Evolutionary conservation across 2,329 filamentous ascomycete genomes (phyloP).

Genomic region (Sphaerulina vaccinii): DNA sequence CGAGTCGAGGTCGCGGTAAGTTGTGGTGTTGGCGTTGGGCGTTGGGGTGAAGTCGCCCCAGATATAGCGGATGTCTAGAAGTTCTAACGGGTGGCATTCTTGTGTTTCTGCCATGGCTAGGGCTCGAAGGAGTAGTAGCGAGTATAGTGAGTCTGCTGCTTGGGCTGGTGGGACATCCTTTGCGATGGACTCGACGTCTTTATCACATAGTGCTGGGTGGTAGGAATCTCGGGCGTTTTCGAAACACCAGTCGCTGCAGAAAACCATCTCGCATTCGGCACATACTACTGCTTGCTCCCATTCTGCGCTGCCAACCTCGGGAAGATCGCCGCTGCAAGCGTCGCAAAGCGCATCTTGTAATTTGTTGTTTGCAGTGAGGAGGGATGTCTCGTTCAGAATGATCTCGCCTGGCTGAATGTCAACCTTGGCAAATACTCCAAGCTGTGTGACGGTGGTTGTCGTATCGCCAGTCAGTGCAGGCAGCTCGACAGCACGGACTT

Average conservation of each 20-base stretch:
- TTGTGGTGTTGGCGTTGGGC: constrained; percentile 11
- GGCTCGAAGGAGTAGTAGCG: constrained; percentile 58
- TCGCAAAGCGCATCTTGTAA: constrained; percentile 86
- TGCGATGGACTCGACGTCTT: constrained; percentile 56
- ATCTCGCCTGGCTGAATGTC: constrained; percentile 74
- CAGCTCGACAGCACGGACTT: constrained; percentile 71
- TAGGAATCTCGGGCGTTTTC: constrained; percentile 56
- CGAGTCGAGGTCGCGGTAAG: constrained; percentile 19
- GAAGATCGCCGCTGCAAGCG: constrained; percentile 75
- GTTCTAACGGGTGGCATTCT: constrained; percentile 56
- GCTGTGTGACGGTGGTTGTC: constrained; percentile 60
- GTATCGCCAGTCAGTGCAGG: constrained; percentile 59
- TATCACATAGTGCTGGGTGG: constrained; percentile 59
- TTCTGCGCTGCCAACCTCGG: constrained; percentile 39
- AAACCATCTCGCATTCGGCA: constrained; percentile 58
- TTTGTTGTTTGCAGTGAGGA: constrained; percentile 85
- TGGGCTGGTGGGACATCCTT: constrained; percentile 58
- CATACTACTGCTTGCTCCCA: constrained; percentile 44
- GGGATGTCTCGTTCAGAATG: constrained; percentile 77
- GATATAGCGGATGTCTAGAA: constrained; percentile 62
- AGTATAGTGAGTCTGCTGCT: constrained; percentile 60
- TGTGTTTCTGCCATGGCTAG: constrained; percentile 63
- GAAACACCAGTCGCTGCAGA: constrained; percentile 59
- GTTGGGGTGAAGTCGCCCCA: constrained; percentile 59
- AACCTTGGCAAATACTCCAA: constrained; percentile 85